Conservation (phyloP, 1,139 yeast species). For the Meyerozyma carpophila region DNA sequence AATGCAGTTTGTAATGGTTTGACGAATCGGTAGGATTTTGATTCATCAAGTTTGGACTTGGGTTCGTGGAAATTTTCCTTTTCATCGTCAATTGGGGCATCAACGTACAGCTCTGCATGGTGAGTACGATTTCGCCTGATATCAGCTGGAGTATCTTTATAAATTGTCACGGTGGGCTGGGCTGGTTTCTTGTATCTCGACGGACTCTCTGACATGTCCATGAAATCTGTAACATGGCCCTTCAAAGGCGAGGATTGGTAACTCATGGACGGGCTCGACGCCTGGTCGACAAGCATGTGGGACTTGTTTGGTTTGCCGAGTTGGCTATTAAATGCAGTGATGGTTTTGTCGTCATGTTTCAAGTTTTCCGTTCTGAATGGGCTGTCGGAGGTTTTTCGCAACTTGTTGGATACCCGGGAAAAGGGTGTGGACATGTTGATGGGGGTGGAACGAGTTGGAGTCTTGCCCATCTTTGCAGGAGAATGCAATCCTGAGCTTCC, state of each 20-base stretch:
- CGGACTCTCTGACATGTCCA: conserved; percentile 27
- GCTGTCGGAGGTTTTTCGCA: conserved; percentile 3
- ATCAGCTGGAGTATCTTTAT: conserved; percentile 13
- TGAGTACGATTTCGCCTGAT: conserved; percentile 1
- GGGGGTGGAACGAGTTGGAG: conserved; percentile 24
- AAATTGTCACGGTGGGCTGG: conserved; percentile 7
- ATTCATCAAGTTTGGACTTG: conserved; percentile 35
- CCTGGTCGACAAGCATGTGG: background rate
- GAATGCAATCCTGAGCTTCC: conserved; percentile 18
- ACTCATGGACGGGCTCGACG: conserved; percentile 3
- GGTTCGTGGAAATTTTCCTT: conserved; percentile 25
- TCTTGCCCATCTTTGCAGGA: conserved; percentile 27
- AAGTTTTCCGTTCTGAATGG: background rate
- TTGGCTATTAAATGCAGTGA: conserved; percentile 4
- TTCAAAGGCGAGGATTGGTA: conserved; percentile 16
- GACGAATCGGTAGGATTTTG: conserved; percentile 58
- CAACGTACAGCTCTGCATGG: background rate
- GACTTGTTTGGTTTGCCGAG: conserved; percentile 12
- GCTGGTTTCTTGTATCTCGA: conserved; percentile 17
- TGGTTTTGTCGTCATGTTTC: background rate
- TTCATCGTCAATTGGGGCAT: conserved; percentile 15
- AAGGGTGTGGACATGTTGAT: background rate
- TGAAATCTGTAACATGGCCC: conserved; percentile 13
- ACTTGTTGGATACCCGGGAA: conserved; percentile 4
- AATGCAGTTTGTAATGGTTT: conserved; percentile 86